Conservation (phyloP, 2,329 filamentous ascomycete species). For the Trichoderma sp. region DNA sequence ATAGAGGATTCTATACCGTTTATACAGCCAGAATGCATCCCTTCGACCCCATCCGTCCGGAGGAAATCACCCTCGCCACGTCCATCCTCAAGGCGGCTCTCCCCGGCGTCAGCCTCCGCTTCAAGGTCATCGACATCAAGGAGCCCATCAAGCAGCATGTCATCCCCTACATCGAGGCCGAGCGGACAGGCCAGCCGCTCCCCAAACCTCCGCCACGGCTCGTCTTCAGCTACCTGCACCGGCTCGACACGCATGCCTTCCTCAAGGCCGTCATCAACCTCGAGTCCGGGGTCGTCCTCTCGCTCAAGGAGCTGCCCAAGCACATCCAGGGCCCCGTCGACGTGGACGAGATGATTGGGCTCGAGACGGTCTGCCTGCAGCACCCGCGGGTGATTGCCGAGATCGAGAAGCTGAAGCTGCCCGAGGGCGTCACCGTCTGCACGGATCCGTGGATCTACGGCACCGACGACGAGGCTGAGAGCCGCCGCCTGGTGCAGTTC, state of each 20-base stretch:
- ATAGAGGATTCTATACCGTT: not conserved
- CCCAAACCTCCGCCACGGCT: constrained; percentile 45
- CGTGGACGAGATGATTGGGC: constrained; percentile 24
- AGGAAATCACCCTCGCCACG: constrained; percentile 49
- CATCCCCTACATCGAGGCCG: constrained; percentile 58
- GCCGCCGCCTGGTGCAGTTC: constrained; percentile 44
- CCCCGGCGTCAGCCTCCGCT: constrained; percentile 29
- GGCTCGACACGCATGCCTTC: constrained; percentile 31
- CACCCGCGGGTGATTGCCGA: constrained; percentile 38
- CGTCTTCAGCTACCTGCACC: constrained; percentile 44
- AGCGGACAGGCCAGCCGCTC: constrained; percentile 49
- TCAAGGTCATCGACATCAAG: constrained; percentile 61
- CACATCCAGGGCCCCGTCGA: constrained; percentile 36
- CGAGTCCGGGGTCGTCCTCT: constrained; percentile 31
- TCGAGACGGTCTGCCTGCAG: constrained; percentile 2
- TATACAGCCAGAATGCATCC: not conserved
- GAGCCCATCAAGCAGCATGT: constrained; percentile 60
- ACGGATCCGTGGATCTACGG: constrained; percentile 68
- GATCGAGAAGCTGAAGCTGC: constrained; percentile 45
- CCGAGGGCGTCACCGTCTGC: constrained; percentile 41
- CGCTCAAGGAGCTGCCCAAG: constrained; percentile 24
- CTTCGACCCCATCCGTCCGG: constrained; percentile 44
- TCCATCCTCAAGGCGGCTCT: constrained; percentile 36
- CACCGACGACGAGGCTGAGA: constrained; percentile 37
- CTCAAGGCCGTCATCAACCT: constrained; percentile 41